These are phyloP conservation scores for Amaranthus palmeri DNA, from an alignment of 148 eudicot genomes.

Conservation along the genomic window DNA sequence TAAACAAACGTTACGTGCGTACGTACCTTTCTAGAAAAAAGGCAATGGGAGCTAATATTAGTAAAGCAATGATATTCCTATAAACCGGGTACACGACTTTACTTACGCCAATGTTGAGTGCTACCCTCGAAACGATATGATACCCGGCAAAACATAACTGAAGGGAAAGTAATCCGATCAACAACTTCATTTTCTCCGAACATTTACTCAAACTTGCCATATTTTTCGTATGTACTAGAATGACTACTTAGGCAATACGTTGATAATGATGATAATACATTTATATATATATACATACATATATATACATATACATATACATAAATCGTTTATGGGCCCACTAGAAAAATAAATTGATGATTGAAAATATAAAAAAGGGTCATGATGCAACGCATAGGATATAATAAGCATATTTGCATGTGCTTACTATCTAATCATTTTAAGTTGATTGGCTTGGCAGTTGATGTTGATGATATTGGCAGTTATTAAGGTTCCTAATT, in stretches of 20 bases:
- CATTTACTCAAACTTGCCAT: conserved; percentile 38
- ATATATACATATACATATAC: conserved; percentile 7
- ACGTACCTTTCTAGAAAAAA: conserved; percentile 73
- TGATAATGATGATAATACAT: neutral
- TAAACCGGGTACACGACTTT: conserved; percentile 76
- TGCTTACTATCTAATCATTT: conserved; percentile 22
- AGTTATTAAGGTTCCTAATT: conserved; percentile 15
- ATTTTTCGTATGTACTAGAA: neutral
- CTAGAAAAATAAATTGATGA: neutral
- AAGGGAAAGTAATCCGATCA: conserved; percentile 53
- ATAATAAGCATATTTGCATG: conserved; percentile 53
- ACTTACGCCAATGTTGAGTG: conserved; percentile 81
- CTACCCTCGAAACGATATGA: conserved; percentile 75
- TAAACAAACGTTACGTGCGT: neutral
- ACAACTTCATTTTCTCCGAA: conserved; percentile 63
- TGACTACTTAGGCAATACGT: neutral
- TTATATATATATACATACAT: neutral
- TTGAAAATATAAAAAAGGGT: neutral
- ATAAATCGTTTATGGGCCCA: neutral
- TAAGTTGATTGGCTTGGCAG: conserved; percentile 2
- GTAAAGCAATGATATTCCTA: conserved; percentile 62
- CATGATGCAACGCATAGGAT: conserved; percentile 45
- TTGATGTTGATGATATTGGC: neutral
- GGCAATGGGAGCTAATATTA: conserved; percentile 62
- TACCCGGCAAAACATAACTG: conserved; percentile 83